phyloP scores from a whole-genome alignment of 1,139 yeast genomes.

The Taphrina deformans region DNA sequence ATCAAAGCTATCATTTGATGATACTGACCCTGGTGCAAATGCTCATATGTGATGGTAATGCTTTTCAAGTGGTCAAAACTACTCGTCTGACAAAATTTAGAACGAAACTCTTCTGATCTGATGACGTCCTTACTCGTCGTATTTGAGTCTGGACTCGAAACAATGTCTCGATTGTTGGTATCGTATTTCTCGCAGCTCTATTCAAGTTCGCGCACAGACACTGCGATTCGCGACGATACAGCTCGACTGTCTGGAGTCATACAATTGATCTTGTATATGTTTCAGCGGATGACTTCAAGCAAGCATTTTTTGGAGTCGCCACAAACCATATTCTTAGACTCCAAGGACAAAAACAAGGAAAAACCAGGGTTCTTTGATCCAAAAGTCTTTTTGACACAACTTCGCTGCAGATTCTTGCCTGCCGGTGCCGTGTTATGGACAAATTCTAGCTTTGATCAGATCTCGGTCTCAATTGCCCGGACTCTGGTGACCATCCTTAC shows the following conservation, averaged over 20 bases:
- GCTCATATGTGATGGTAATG: slow-evolving; percentile 37
- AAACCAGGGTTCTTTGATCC: slow-evolving; percentile 43
- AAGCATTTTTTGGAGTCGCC: slow-evolving; percentile 38
- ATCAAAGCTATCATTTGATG: slow-evolving; percentile 37
- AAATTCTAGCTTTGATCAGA: slow-evolving; percentile 37
- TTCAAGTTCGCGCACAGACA: neutral
- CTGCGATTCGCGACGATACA: slow-evolving; percentile 22
- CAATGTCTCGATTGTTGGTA: slow-evolving; percentile 20
- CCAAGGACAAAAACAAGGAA: slow-evolving; percentile 41
- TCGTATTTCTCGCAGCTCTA: neutral
- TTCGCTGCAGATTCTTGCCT: slow-evolving; percentile 40
- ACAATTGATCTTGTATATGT: slow-evolving; percentile 39
- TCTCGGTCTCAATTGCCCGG: slow-evolving; percentile 35
- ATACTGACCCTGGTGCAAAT: slow-evolving; percentile 36
- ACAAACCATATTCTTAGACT: slow-evolving; percentile 40
- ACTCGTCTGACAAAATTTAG: neutral
- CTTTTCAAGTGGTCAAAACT: neutral
- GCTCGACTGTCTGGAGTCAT: slow-evolving; percentile 39
- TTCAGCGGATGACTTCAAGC: slow-evolving; percentile 35
- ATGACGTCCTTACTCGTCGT: slow-evolving; percentile 28
- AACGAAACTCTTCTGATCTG: neutral
- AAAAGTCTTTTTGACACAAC: slow-evolving; percentile 44
- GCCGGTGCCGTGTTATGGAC: slow-evolving; percentile 42
- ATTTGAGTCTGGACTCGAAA: slow-evolving; percentile 12
- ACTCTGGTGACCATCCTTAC: neutral